Evolutionary conservation across 345 rosid species (phyloP), one percentile per base, ranked within the genome.

Genomic region (Barbarea vulgaris): DNA sequence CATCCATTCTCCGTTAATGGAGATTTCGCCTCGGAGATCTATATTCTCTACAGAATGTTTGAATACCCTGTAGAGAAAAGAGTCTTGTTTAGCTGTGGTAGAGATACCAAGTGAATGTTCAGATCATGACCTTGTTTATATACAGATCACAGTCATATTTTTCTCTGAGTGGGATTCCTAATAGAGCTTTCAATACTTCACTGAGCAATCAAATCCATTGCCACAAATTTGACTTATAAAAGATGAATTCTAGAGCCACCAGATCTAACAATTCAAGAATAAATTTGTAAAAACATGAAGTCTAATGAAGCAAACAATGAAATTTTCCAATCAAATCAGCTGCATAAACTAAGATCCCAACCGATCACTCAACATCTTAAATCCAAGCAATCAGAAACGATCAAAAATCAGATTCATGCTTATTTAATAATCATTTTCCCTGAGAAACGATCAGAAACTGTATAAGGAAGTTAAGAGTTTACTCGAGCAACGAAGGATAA

Each of bases 401-500:
- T 58, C 51, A 31, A 27, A 28, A 53, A 69, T 50, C 42, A 77
- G 34, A 68, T 60, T 52, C 48, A n/a, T 4, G 22, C 14, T 10
- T 21, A 54, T 31, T 30, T 74, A 44, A 44, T 22, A 54, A 27
- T 50, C 22, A 1, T 5, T 48, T 13, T 5, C 12, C 15, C 48
- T 6, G 2, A 13, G 3, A 46, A 37, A 27, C 11, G 59, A 36
- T 47, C 6, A 13, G n/a, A 73, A 51, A 64, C 9, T 18, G 8
- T 15, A n/a, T 1, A 39, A 76, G 30, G 33, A 52, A 72, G 10
- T 33, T 2, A 39, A 61, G 27, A 56, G 8, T 19, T 55, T 84
- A 94, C 98, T 89, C 97, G 70, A 95, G 97, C 74, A 95, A 79
- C 61, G 97, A 90, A 73, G 99, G 99, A 63, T 70, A 90, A 70